Evolutionary conservation across 331 rosid genomes (phyloP).

Genomic region (Quercus lobata): DNA sequence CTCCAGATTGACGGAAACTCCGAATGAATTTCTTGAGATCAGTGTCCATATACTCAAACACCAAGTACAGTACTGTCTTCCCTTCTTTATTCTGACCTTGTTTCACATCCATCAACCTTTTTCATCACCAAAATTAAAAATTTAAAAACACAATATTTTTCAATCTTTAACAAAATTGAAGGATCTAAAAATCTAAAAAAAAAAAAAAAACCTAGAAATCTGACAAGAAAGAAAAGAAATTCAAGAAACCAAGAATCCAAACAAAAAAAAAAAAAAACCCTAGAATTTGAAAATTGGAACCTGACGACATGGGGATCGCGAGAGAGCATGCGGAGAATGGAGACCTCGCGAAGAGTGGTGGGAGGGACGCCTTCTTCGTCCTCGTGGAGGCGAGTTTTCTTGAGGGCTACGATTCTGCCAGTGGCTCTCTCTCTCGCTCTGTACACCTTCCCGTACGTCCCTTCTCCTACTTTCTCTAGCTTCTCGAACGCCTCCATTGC

Average conservation of each 20-base stretch:
- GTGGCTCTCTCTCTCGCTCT: slow-evolving; percentile 81
- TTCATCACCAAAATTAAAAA: too few relatives aligned
- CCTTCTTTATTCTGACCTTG: slow-evolving; percentile 96
- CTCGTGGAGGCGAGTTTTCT: slow-evolving; percentile 94
- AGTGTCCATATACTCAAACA: slow-evolving; percentile 91
- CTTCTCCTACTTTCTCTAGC: slow-evolving; percentile 95
- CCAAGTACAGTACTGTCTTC: slow-evolving; percentile 86
- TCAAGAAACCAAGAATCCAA: background rate
- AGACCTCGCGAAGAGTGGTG: slow-evolving; percentile 95
- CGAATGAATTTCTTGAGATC: slow-evolving; percentile 91
- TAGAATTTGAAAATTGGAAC: slow-evolving; percentile 4
- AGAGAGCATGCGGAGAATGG: slow-evolving; percentile 93
- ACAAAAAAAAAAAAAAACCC: too few relatives aligned
- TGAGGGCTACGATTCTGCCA: slow-evolving; percentile 88
- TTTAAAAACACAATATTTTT: background rate
- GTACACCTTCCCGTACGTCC: slow-evolving; percentile 92
- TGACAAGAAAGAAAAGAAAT: background rate
- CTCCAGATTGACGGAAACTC: slow-evolving; percentile 63
- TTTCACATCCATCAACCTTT: slow-evolving; percentile 80
- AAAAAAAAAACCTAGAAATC: background rate
- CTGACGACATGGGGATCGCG: slow-evolving; percentile 87
- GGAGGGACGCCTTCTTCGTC: slow-evolving; percentile 99
- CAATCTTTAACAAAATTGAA: background rate
- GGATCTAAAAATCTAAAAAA: background rate
- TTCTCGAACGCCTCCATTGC: slow-evolving; percentile 92